A percentile compares a stretch with the other conserved stretches of the same genome.
Evolutionary conservation across 768 basidiomycete genomes (phyloP).

Genomic region (Dacryopinax primogenitus): DNA sequence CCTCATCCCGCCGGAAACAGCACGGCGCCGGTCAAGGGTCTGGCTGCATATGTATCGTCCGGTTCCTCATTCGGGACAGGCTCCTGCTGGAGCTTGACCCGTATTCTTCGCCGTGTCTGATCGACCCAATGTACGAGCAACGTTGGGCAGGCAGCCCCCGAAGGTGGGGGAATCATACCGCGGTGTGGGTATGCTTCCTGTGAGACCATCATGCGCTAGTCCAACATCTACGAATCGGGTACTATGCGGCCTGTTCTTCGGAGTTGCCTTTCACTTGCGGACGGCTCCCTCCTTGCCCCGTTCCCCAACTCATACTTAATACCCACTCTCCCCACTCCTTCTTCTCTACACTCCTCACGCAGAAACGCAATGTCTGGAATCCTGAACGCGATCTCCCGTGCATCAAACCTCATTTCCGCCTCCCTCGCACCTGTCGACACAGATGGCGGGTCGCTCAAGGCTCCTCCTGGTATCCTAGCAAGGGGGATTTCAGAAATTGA

Average conservation of each 20-base stretch:
- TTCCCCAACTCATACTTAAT: neutral
- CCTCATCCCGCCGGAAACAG: neutral
- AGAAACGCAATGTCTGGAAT: neutral
- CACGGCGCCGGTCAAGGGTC: neutral
- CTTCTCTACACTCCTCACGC: neutral
- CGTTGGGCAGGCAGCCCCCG: neutral
- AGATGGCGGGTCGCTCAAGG: neutral
- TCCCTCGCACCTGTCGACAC: neutral
- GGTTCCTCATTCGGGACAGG: neutral
- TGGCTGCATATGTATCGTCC: neutral
- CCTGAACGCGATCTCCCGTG: neutral
- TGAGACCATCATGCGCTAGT: too few relatives aligned
- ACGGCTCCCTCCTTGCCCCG: too few relatives aligned
- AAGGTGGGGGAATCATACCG: too few relatives aligned
- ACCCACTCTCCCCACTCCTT: neutral
- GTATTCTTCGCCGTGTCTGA: too few relatives aligned
- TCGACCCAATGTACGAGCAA: neutral
- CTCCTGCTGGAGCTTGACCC: too few relatives aligned
- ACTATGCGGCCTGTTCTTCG: too few relatives aligned
- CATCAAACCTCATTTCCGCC: slow-evolving; percentile 4
- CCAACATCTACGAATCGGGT: too few relatives aligned
- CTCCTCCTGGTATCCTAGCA: neutral
- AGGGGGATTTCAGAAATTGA: neutral
- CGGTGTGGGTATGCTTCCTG: too few relatives aligned
- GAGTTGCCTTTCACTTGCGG: too few relatives aligned